phyloP scores from a whole-genome alignment of 192 early-diverging fungal genomes.

The Coemansia sp. region DNA sequence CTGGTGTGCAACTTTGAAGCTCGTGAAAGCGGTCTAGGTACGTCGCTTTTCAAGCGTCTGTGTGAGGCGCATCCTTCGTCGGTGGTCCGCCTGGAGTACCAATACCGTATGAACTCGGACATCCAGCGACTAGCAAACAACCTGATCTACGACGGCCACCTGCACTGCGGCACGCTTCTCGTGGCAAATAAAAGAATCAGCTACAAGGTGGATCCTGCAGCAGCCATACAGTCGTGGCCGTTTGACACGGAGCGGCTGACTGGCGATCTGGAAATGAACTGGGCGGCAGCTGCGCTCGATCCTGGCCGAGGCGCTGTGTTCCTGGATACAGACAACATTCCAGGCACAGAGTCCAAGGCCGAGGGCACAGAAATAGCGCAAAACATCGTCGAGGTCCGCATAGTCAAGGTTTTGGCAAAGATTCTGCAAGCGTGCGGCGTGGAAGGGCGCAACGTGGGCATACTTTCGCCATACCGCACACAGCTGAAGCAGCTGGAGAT shows the following conservation, averaged over 20 bases:
- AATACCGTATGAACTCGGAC: constrained; percentile 93
- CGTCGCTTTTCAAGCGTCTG: constrained; percentile 79
- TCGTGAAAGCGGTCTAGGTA: constrained; percentile 37
- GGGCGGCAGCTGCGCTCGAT: constrained; percentile 67
- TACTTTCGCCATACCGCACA: constrained; percentile 84
- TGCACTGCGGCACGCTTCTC: constrained; percentile 68
- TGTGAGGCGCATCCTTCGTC: constrained; percentile 80
- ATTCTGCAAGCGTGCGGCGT: constrained; percentile 68
- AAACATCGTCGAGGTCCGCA: constrained; percentile 69
- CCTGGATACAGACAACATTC: constrained; percentile 74
- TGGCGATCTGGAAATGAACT: constrained; percentile 48
- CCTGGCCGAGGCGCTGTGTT: constrained; percentile 72
- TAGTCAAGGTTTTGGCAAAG: constrained; percentile 60
- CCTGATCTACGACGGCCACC: constrained; percentile 76
- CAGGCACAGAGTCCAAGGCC: constrained; percentile 60
- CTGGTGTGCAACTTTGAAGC: constrained; percentile 63
- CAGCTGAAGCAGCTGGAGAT: constrained; percentile 61
- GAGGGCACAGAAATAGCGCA: constrained; percentile 59
- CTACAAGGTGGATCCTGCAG: constrained; percentile 21
- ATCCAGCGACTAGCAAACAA: constrained; percentile 84
- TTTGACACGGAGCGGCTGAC: not conserved
- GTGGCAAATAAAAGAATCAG: constrained; percentile 61
- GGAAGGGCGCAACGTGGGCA: constrained; percentile 63
- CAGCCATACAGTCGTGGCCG: constrained; percentile 19
- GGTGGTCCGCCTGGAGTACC: constrained; percentile 70